Percentiles rank a stretch among this genome's conserved stretches.
Evolutionary conservation across 208 protist genomes (phyloP).

Genomic region (Acanthamoeba healyi): DNA sequence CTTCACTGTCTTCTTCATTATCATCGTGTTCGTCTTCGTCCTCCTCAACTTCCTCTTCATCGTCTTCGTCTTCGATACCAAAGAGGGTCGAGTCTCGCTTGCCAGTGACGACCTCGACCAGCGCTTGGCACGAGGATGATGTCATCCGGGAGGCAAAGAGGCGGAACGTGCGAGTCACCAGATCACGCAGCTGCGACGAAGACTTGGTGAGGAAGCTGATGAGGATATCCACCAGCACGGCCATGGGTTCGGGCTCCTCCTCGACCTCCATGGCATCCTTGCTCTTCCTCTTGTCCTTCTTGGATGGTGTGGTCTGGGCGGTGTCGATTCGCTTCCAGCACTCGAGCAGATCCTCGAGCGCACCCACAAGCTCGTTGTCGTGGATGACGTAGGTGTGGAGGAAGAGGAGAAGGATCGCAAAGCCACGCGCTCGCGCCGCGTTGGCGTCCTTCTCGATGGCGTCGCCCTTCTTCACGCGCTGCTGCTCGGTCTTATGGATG

Average conservation of each 20-base stretch:
- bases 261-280: constrained; percentile 52
- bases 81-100: constrained; percentile 64
- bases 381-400: constrained; percentile 48
- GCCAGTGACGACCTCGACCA: constrained; percentile 67
- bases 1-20: not conserved
- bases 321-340: constrained; percentile 55
- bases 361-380: constrained; percentile 44
- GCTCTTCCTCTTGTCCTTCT: constrained; percentile 20
- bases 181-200: constrained; percentile 53
- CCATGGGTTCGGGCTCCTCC: constrained; percentile 74
- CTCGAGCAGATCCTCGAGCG: constrained; percentile 66
- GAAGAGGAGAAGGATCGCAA: constrained; percentile 49
- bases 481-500: constrained; percentile 55
- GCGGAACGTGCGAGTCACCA: constrained; percentile 60
- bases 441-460: constrained; percentile 41
- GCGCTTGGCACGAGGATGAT: constrained; percentile 7
- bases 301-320: not conserved
- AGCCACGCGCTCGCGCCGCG: not conserved
- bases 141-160: constrained; percentile 42
- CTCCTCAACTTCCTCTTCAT: constrained; percentile 54
- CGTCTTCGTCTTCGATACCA: constrained; percentile 57
- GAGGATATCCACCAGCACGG: constrained; percentile 75
- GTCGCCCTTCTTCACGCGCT: constrained; percentile 15
- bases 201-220: constrained; percentile 73
- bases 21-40: constrained; percentile 12